Conservation (phyloP, 768 basidiomycete genomes). For the Epithele typhae region DNA sequence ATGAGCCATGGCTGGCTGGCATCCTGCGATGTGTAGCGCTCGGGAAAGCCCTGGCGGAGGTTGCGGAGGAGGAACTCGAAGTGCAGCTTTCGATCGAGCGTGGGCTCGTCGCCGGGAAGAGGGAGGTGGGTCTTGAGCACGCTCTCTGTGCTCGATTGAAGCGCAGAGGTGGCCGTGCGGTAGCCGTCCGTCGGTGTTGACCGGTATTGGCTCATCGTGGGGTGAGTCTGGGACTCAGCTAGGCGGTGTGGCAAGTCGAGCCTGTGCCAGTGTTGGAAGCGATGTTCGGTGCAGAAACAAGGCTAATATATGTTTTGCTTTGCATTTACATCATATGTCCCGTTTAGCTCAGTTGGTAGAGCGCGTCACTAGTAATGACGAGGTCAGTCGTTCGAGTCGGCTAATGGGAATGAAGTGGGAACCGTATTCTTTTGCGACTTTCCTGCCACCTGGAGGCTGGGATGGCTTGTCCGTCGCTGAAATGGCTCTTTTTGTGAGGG, state of each 20-base stretch:
- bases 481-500: no score
- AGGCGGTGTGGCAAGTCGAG: no score
- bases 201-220: no score
- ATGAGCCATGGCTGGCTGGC: conserved; percentile 95
- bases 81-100: conserved; percentile 61
- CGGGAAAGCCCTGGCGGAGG: conserved; percentile 76
- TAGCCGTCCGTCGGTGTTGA: conserved; percentile 52
- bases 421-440: neutral
- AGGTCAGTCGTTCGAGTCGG: conserved; percentile 62
- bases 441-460: no score
- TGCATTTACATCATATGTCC: no score
- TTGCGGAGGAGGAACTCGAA: conserved; percentile 71
- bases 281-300: no score
- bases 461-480: no score
- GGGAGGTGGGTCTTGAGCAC: conserved; percentile 55
- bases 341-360: conserved; percentile 45
- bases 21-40: conserved; percentile 78
- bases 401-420: conserved; percentile 20
- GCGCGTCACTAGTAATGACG: conserved; percentile 67
- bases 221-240: no score
- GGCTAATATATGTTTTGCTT: no score
- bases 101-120: conserved; percentile 15
- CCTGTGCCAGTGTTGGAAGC: no score
- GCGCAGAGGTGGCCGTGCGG: conserved; percentile 55
- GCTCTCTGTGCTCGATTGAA: conserved; percentile 65